Conservation (phyloP, 768 basidiomycete species). For the Peribolospora kevripleyi region DNA sequence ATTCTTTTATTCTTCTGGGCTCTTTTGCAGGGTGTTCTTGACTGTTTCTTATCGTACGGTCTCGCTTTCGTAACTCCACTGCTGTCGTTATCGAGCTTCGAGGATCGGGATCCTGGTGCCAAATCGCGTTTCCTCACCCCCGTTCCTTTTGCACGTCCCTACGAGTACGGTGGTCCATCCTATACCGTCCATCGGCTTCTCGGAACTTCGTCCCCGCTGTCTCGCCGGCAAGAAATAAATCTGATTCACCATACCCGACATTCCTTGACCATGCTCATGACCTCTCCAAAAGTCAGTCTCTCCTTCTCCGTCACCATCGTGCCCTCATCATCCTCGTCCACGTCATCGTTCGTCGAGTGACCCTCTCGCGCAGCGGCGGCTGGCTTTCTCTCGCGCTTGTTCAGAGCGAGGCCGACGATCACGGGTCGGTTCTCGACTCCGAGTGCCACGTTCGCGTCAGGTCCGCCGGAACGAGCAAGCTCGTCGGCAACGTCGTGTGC, state of each 20-base stretch:
- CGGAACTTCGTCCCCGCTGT: too few relatives aligned
- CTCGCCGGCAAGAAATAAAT: not conserved
- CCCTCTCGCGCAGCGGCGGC: too few relatives aligned
- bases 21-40: too few relatives aligned
- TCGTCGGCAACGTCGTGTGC: slow-evolving; percentile 21
- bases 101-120: too few relatives aligned
- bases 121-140: too few relatives aligned
- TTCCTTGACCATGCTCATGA: slow-evolving; percentile 26
- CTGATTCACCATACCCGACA: slow-evolving; percentile 1
- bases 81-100: too few relatives aligned
- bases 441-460: slow-evolving; percentile 24
- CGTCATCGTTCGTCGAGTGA: slow-evolving; percentile 9
- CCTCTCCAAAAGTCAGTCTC: slow-evolving; percentile 22
- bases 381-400: not conserved
- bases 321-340: slow-evolving; percentile 14
- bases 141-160: too few relatives aligned
- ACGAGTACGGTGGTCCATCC: too few relatives aligned
- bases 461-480: slow-evolving; percentile 19
- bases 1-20: too few relatives aligned
- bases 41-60: too few relatives aligned
- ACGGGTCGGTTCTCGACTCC: slow-evolving; percentile 33
- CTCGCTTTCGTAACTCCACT: too few relatives aligned
- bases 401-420: slow-evolving; percentile 50
- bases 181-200: too few relatives aligned
- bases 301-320: slow-evolving; percentile 18